Evolutionary conservation across 768 basidiomycete genomes (phyloP).

Genomic region (Xerocomus spinulosus): DNA sequence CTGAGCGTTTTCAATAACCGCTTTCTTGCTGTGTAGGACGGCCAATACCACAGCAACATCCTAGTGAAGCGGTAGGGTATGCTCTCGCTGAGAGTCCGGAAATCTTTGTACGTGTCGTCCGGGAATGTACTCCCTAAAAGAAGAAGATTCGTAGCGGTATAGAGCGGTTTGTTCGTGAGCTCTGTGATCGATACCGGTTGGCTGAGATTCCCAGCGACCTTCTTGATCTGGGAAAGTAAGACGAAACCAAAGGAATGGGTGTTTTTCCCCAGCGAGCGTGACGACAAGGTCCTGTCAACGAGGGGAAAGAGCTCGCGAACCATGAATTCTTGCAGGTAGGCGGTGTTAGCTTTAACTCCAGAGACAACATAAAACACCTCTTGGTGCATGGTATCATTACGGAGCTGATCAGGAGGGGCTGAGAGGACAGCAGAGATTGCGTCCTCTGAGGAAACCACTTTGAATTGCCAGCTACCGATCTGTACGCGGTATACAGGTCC

Average conservation of each 20-base stretch:
- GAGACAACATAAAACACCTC: conserved; percentile 13
- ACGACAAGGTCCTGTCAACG: conserved; percentile 17
- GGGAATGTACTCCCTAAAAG: conserved; percentile 21
- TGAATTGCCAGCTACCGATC: conserved; percentile 15
- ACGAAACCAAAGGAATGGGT: conserved; percentile 9
- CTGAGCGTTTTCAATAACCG: conserved; percentile 8
- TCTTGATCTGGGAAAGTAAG: conserved; percentile 12
- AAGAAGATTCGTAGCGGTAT: conserved; percentile 13
- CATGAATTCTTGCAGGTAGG: conserved; percentile 14
- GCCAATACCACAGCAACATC: conserved; percentile 10
- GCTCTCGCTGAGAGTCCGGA: conserved; percentile 13
- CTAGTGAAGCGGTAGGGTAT: conserved; percentile 16
- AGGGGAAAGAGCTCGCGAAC: conserved; percentile 19
- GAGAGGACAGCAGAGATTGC: conserved; percentile 11
- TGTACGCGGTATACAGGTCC: conserved; percentile 16
- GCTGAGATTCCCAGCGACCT: not conserved
- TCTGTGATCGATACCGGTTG: conserved; percentile 12
- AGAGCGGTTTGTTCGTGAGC: conserved; percentile 19
- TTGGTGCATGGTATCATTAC: conserved; percentile 7
- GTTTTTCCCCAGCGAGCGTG: conserved; percentile 9
- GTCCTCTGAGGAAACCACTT: conserved; percentile 13
- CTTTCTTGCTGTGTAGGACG: conserved; percentile 13
- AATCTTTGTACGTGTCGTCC: conserved; percentile 17
- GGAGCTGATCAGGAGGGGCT: conserved; percentile 3
- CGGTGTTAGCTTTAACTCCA: conserved; percentile 6